Percentiles rank a stretch among this genome's conserved stretches.
These are phyloP conservation scores for Diaporthe amygdali DNA, from an alignment of 2,329 filamentous ascomycete species.

Conservation along the genomic window DNA sequence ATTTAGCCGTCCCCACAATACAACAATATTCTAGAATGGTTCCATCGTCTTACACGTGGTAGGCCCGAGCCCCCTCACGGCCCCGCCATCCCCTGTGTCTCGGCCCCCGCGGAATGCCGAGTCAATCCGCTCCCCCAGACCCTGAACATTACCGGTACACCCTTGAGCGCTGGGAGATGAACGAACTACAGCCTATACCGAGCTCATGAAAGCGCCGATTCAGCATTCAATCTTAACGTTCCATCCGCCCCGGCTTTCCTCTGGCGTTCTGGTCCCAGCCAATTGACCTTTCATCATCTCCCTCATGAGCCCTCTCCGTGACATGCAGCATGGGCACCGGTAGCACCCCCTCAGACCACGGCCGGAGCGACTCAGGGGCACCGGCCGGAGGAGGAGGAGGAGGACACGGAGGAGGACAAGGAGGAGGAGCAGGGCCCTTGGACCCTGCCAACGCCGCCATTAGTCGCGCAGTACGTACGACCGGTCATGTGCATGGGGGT, in stretches of 20 bases:
- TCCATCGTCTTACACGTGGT: too few species aligned
- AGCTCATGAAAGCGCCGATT: background rate
- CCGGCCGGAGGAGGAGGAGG: background rate
- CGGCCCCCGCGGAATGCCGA: background rate
- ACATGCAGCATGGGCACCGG: conserved; percentile 13
- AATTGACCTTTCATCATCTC: background rate
- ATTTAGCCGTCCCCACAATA: too few species aligned
- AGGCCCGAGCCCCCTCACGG: too few species aligned
- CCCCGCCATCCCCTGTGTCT: background rate
- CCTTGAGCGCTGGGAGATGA: background rate
- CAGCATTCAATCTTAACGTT: background rate
- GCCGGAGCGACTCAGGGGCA: conserved; percentile 15
- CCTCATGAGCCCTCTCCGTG: background rate
- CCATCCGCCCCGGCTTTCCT: background rate
- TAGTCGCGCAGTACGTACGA: conserved; percentile 24
- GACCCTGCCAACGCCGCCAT: conserved; percentile 17
- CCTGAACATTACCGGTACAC: background rate
- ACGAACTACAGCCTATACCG: background rate
- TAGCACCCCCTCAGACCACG: conserved; percentile 15
- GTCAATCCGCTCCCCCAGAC: background rate
- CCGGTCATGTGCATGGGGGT: too few species aligned
- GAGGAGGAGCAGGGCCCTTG: conserved; percentile 8
- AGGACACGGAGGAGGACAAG: conserved; percentile 11
- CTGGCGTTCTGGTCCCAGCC: background rate
- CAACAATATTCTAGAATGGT: too few species aligned